Base-by-base conservation (phyloP, 2,329 filamentous ascomycete species). In the Nemania serpens region DNA sequence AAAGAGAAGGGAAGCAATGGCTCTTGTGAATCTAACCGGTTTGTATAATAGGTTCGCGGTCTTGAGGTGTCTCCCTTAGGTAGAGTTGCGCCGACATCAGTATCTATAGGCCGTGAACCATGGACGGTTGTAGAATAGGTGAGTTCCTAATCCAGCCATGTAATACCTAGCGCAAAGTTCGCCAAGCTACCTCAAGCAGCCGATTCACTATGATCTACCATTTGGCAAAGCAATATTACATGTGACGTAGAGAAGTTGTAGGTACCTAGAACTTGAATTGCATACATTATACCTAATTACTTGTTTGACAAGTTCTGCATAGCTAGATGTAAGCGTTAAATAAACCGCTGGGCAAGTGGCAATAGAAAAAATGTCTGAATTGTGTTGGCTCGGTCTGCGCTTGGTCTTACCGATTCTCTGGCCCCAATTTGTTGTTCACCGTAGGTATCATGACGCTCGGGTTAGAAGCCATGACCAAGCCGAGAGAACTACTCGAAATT, bases 351-450 rank as follows among this genome's bases (percentile, higher is more conserved):
- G 20, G 58, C 49, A 12, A 34, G 57, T 47, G 52, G 59, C 55
- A 33, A 34, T 39, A 55, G 46, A 42, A 15, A 43, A 11, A 29
- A 42, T 22, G 25, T 50, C 55, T 56, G 45, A 39, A 54, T 52
- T 45, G 36, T 43, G 39, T 50, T 41, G 51, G 55, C 56, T 42
- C 59, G 55, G 45, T 50, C 55, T 55, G 59, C 59, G 55, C 41
- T 33, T 22, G 41, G 51, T 54, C 55, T 62, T 55, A 63, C 62
- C 62, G 39, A 46, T 56, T 39, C 46, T 36, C 7, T 47, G 13
- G 39, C 22, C 39, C 43, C 25, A 50, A 43, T 55, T 55, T 49
- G 54, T 34, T 18, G 50, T 47, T 17, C 34, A 53, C 18, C 10
- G 47, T 29, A 29, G 25, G 25, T 29, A 7, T 3, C 52, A 43